Percentiles rank a stretch among this genome's conserved stretches.
phyloP scores from a whole-genome alignment of 1,139 yeast species.

The Candida tetrigidarum region DNA sequence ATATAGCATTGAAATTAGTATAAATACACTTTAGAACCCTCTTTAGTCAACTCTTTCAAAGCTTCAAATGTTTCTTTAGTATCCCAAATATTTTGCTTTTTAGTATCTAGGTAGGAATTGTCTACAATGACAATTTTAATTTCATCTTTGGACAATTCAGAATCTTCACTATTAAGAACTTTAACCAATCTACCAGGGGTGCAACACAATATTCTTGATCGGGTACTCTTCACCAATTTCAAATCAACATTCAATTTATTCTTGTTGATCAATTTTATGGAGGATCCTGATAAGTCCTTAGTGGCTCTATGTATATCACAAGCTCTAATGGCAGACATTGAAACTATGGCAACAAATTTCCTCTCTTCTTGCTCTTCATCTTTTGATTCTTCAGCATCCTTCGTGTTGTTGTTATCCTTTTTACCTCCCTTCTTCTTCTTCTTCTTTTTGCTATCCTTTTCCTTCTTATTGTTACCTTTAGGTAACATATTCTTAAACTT shows the following conservation, averaged over 20 bases:
- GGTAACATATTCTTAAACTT: conserved; percentile 52
- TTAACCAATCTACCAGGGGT: conserved; percentile 67
- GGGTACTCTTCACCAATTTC: conserved; percentile 51
- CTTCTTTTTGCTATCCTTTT: conserved; percentile 24
- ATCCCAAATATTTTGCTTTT: conserved; percentile 69
- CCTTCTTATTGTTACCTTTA: conserved; percentile 24
- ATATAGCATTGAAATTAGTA: conserved; percentile 36
- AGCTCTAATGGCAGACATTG: conserved; percentile 73
- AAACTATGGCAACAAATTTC: conserved; percentile 58
- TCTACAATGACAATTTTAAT: conserved; percentile 65
- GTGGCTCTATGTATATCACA: conserved; percentile 73
- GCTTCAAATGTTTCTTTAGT: conserved; percentile 48
- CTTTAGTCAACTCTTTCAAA: conserved; percentile 43
- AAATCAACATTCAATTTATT: conserved; percentile 65
- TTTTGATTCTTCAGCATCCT: conserved; percentile 17
- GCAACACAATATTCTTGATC: conserved; percentile 59
- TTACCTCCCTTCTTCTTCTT: conserved; percentile 16
- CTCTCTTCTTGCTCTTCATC: conserved; percentile 28
- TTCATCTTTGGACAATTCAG: conserved; percentile 47
- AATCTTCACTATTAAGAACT: conserved; percentile 46
- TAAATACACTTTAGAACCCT: conserved; percentile 53
- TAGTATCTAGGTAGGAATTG: conserved; percentile 63
- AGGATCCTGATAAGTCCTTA: conserved; percentile 55
- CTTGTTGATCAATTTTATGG: conserved; percentile 68
- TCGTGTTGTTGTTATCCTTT: conserved; percentile 16